A percentile compares a stretch with the other conserved stretches of the same genome.
Conservation (phyloP, 2,329 filamentous ascomycete species). For the Hansfordia pulvinata region DNA sequence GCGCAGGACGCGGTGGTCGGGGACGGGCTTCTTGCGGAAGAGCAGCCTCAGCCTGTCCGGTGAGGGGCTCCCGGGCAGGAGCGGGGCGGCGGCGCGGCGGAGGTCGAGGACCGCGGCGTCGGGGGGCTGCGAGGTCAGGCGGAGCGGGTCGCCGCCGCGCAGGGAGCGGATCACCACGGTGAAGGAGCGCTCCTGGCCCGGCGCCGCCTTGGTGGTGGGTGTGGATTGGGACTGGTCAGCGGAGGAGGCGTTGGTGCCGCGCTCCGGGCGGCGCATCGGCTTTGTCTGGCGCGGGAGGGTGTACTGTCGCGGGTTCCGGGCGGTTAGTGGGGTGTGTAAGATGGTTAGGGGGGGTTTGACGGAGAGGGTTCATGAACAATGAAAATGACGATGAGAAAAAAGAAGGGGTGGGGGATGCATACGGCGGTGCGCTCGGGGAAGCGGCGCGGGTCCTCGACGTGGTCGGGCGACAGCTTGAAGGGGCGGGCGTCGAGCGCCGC, state of each 20-base stretch:
- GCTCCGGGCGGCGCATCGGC: no score
- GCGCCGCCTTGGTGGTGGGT: constrained; percentile 23
- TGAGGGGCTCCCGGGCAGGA: no score
- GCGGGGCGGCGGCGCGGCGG: constrained; percentile 54
- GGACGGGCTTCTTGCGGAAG: constrained; percentile 73
- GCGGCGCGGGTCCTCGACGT: constrained; percentile 73
- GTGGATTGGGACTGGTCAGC: no score
- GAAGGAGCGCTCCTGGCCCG: constrained; percentile 36
- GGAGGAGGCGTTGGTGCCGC: no score
- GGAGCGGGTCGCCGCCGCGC: constrained; percentile 59
- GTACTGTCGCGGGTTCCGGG: no score
- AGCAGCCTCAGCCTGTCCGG: constrained; percentile 81
- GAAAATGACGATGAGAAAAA: no score
- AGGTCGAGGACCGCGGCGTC: constrained; percentile 68
- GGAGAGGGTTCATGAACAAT: no score
- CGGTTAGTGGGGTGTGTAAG: not conserved
- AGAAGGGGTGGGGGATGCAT: constrained; percentile 19
- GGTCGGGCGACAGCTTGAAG: constrained; percentile 71
- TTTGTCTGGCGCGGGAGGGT: no score
- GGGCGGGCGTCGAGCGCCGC: constrained; percentile 65
- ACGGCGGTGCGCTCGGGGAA: constrained; percentile 70
- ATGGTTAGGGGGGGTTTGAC: constrained; percentile 4
- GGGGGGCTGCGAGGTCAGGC: constrained; percentile 47
- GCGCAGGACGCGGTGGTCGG: constrained; percentile 62
- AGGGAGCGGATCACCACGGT: constrained; percentile 59